phyloP scores from a whole-genome alignment of 2,329 filamentous ascomycete genomes.

The Colletotrichum spinosum region DNA sequence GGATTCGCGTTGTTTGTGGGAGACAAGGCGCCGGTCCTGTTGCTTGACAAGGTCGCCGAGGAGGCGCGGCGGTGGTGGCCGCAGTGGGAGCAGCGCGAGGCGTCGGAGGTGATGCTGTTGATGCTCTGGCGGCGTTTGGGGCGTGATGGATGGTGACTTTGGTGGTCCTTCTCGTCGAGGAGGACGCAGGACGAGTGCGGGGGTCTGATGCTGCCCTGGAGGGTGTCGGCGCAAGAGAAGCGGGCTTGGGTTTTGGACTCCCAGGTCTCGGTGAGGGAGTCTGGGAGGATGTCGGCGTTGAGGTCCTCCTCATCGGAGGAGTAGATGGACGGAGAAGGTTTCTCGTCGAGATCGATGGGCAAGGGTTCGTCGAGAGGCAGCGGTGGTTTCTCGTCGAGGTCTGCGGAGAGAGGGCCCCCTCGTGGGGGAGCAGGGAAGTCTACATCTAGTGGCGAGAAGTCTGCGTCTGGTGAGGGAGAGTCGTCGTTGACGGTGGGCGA shows the following conservation, averaged over 20 bases:
- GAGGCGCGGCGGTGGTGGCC: constrained; percentile 18
- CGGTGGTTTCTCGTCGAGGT: too few species aligned
- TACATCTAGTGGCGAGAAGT: too few species aligned
- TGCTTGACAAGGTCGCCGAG: constrained; percentile 3
- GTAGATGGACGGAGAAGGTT: background rate
- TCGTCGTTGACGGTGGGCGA: constrained; percentile 4
- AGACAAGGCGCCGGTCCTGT: background rate
- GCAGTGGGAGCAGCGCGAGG: constrained; percentile 14
- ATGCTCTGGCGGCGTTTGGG: background rate
- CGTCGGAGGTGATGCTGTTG: constrained; percentile 4
- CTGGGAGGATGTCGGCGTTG: constrained; percentile 9
- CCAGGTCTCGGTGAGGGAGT: constrained; percentile 21
- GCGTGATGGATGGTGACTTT: too few species aligned
- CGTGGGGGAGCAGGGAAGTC: too few species aligned
- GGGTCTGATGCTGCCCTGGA: background rate
- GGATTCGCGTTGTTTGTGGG: background rate
- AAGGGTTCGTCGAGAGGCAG: background rate
- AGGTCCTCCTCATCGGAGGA: constrained; percentile 21
- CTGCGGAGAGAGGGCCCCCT: too few species aligned
- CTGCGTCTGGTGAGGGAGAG: background rate
- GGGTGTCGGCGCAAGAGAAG: constrained; percentile 10
- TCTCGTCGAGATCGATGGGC: constrained; percentile 3
- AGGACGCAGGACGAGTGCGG: background rate
- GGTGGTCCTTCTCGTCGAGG: constrained; percentile 2
- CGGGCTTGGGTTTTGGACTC: constrained; percentile 10